A percentile compares a stretch with the other conserved stretches of the same genome.
Evolutionary conservation across 495 filamentous ascomycete genomes (phyloP).

Genomic region (Penicillium odoratum): DNA sequence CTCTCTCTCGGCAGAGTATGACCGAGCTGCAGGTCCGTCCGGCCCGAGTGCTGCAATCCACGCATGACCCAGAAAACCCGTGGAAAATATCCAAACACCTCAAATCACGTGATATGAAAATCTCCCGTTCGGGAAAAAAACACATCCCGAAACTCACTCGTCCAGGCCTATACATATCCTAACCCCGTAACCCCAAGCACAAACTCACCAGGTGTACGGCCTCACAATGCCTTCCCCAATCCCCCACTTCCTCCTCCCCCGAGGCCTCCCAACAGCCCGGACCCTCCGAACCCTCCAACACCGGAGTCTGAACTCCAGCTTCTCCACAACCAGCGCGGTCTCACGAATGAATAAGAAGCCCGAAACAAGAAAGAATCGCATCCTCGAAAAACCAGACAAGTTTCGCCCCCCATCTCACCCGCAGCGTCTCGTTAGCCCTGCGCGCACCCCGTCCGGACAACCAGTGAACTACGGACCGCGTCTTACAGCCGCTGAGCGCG

Average conservation of each 20-base stretch:
- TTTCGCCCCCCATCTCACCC: constrained; percentile 87
- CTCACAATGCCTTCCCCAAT: constrained; percentile 24
- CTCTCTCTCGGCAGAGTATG: neutral
- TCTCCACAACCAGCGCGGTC: constrained; percentile 21
- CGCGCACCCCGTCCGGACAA: constrained; percentile 30
- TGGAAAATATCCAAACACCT: neutral
- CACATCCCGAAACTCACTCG: neutral
- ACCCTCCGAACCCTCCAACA: constrained; percentile 30
- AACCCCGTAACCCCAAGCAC: neutral
- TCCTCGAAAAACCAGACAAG: constrained; percentile 75
- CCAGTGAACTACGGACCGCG: constrained; percentile 66
- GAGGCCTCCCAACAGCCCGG: constrained; percentile 37
- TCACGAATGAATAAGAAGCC: constrained; percentile 22
- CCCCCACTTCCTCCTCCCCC: constrained; percentile 44
- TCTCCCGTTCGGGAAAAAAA: constrained; percentile 1
- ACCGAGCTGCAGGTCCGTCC: constrained; percentile 1
- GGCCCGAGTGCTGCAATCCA: neutral
- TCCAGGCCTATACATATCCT: neutral
- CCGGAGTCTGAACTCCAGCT: constrained; percentile 3
- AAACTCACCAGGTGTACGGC: neutral
- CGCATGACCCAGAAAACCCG: neutral
- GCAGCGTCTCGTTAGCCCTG: constrained; percentile 50
- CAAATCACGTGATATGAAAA: neutral
- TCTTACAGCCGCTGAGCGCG: constrained; percentile 56
- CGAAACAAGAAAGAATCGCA: constrained; percentile 47